phyloP scores from a whole-genome alignment of 2,329 filamentous ascomycete genomes.

The Penicillium sumatraense region DNA sequence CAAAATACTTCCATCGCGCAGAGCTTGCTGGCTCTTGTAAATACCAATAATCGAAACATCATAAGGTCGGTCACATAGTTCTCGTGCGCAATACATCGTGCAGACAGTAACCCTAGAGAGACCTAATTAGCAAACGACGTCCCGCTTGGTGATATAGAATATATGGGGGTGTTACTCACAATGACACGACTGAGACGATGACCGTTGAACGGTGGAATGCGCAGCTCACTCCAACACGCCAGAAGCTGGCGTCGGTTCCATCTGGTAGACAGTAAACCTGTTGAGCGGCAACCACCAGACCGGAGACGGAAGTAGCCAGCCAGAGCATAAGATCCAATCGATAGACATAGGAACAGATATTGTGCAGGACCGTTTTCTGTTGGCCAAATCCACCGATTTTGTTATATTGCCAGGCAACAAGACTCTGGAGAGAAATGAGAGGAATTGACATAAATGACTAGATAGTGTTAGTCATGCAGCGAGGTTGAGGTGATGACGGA shows the following conservation, averaged over 20 bases:
- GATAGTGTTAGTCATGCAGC: conserved; percentile 1
- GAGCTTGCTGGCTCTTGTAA: conserved; percentile 29
- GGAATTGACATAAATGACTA: conserved; percentile 44
- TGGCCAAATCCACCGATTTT: conserved; percentile 34
- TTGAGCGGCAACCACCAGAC: conserved; percentile 41
- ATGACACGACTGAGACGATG: conserved; percentile 38
- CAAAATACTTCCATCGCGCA: conserved; percentile 35
- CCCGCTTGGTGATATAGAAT: not conserved
- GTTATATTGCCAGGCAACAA: conserved; percentile 46
- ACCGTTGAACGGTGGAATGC: conserved; percentile 40
- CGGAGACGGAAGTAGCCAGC: conserved; percentile 43
- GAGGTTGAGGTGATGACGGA: not conserved
- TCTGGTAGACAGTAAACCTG: conserved; percentile 39
- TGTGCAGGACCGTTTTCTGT: conserved; percentile 38
- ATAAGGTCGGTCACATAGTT: conserved; percentile 43
- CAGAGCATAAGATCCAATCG: conserved; percentile 42
- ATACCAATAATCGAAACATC: conserved; percentile 43
- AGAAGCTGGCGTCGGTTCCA: conserved; percentile 31
- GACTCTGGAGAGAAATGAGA: conserved; percentile 40
- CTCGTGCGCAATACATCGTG: conserved; percentile 42
- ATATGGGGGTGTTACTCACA: conserved; percentile 33
- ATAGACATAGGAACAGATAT: conserved; percentile 40
- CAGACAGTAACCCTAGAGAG: conserved; percentile 38
- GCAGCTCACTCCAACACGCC: conserved; percentile 43
- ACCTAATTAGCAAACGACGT: not conserved